A percentile compares a stretch with the other conserved stretches of the same genome.
Conservation (phyloP, 1,284 basidiomycete species). For the Binderoboletus segoi region DNA sequence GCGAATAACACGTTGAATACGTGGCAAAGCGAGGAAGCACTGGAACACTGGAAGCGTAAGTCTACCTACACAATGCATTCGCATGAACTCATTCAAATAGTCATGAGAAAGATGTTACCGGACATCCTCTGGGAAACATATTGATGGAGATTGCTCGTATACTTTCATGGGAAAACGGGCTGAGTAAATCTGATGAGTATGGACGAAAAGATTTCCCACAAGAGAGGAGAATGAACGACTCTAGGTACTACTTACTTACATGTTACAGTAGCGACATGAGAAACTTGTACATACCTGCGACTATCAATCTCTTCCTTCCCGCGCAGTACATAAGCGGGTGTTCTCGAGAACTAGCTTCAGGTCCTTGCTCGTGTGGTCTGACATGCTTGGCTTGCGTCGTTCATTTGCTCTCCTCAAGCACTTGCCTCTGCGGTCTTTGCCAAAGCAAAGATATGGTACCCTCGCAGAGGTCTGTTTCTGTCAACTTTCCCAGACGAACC, state of each 20-base stretch:
- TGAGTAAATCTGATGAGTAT: too few species aligned
- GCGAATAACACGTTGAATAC: slow-evolving; percentile 57
- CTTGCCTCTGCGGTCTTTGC: slow-evolving; percentile 1
- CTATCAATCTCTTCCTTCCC: too few species aligned
- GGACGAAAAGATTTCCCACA: too few species aligned
- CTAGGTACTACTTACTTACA: too few species aligned
- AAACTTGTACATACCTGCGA: too few species aligned
- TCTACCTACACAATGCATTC: slow-evolving; percentile 13
- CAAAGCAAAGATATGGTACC: slow-evolving; percentile 21
- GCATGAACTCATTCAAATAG: slow-evolving; percentile 24
- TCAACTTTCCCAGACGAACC: background rate
- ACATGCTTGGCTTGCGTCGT: slow-evolving; percentile 19
- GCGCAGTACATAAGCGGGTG: too few species aligned
- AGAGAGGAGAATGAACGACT: too few species aligned
- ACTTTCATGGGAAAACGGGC: too few species aligned
- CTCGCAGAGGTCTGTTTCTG: slow-evolving; percentile 26
- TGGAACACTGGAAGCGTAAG: slow-evolving; percentile 79
- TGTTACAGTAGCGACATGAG: too few species aligned
- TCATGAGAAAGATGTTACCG: slow-evolving; percentile 43
- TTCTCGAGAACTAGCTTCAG: too few species aligned
- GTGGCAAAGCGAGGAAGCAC: slow-evolving; percentile 61
- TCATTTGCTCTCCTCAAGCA: slow-evolving; percentile 14
- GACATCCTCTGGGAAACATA: slow-evolving; percentile 41
- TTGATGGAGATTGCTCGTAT: slow-evolving; percentile 14
- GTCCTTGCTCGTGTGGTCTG: background rate